Conservation (phyloP, 768 basidiomycete genomes). For the Artomyces pyxidatus region DNA sequence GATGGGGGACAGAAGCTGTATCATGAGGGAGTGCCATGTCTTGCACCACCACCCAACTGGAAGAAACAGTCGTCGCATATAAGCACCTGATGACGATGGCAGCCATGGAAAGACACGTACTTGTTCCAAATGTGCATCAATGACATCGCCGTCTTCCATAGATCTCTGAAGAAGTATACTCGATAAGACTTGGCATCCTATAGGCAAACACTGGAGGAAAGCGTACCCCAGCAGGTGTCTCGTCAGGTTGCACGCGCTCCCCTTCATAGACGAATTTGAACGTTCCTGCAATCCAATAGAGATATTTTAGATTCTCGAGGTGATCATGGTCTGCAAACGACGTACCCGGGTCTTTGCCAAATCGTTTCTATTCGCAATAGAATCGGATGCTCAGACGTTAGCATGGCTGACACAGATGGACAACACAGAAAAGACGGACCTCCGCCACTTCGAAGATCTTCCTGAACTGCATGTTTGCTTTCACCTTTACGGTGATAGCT, state of each 20-base stretch:
- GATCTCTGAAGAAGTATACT: too few relatives aligned
- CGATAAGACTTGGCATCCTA: constrained; percentile 1
- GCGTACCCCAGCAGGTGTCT: constrained; percentile 11
- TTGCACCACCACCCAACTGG: too few relatives aligned
- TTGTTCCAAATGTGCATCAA: constrained; percentile 14
- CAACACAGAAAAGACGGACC: constrained; percentile 3
- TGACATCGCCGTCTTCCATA: constrained; percentile 15
- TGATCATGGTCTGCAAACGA: background rate
- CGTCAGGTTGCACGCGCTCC: constrained; percentile 9
- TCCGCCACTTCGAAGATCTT: constrained; percentile 15
- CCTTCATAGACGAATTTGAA: constrained; percentile 14
- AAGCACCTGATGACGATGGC: too few relatives aligned
- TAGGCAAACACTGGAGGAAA: background rate
- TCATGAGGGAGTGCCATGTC: too few relatives aligned
- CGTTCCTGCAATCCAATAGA: constrained; percentile 3
- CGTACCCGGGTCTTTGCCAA: constrained; percentile 14
- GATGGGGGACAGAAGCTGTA: too few relatives aligned
- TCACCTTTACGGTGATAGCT: constrained; percentile 13
- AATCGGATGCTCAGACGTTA: background rate
- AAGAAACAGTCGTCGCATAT: too few relatives aligned
- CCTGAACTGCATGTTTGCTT: constrained; percentile 15
- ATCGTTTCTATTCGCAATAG: constrained; percentile 4
- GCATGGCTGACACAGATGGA: too few relatives aligned
- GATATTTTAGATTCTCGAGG: background rate
- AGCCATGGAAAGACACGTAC: too few relatives aligned